Evolutionary conservation across 1,139 yeast genomes (phyloP), one percentile per base, ranked within the genome.

Genomic region (Insectozyma bohioensis): DNA sequence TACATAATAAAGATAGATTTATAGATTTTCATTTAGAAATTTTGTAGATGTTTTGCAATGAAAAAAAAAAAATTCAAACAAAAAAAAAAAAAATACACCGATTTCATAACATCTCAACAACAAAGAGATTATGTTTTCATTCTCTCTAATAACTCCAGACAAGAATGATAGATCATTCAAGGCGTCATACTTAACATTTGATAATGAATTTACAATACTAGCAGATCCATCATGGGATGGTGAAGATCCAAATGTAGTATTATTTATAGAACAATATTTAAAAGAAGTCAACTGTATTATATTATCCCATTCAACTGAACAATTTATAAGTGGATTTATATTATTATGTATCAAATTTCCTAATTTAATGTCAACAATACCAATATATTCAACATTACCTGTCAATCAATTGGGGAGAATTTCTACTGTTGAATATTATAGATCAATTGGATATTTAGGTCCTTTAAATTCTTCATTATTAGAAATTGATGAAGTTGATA

Each of bases 381-480:
- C 94, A 2, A 80, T 83, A 0, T 94, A 85, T 52, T 79, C 97
- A 1, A 92, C 98, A 0, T 62, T 88, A 16, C 97, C 98, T 0
- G 86, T 90, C 4, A 72, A 82, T 18, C 92, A 87, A 52, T 63
- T 94, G 51, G 97, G 97, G 1, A 70, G 95, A 46, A 79, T 87
- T 20, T 72, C 95, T 5, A 85, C 95, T 0, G 78, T 86, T 16
- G 98, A 94, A 49, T 67, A 76, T 24, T 90, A 88, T 53, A 61
- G 95, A 42, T 64, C 85, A 2, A 58, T 58, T 11, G 95, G 96
- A 1, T 53, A 86, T 1, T 60, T 85, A 26, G 96, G 97, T 0
- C 92, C 96, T 0, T 62, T 84, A 21, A 55, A 68, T 14, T 67
- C 75, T 11, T 79, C 86, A 3, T 51, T 70, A 3, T 56, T 86